Base-by-base conservation (phyloP, 2,329 filamentous ascomycete species). In the Chrysoporthe deuterocubensis region DNA sequence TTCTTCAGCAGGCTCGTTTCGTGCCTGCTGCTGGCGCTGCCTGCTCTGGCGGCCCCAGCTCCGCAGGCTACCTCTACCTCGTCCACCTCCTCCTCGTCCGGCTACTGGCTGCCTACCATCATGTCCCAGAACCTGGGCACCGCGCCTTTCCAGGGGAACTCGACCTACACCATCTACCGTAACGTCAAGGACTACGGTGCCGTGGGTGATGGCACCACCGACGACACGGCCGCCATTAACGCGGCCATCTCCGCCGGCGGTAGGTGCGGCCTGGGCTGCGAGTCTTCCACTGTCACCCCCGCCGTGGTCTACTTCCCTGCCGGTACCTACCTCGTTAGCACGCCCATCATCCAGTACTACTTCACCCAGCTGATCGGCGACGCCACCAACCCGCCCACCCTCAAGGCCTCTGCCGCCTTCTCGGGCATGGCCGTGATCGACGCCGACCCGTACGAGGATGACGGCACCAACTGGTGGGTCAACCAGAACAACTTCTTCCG, bases 331-430 rank as follows among this genome's bases (percentile, higher is more conserved):
- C 75, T 92, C 21, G 90, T 98, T 73, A 93, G 89, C 76, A 86
- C 84, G 74, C 92, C 95, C 32, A 88, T 98, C 72, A 81, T 94
- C 63, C 91, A 94, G 77, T 91, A 90, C 79, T 98, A 98, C 84
- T 97, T 97, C 83, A 97, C 94, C 11, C 94, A 97, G 78, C 88
- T 98, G 70, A 84, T 97, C 46, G 95, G 95, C 67, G 94, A 98
- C 81, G 89, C 90, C 61, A 76, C 87, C 74, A 83, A 86, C 71
- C 79, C 90, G 16, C 94, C 95, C 0, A 90, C 90, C 0, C 84
- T 97, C 78, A 93, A 95, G 82, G 91, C 91, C 3, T 78, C 88
- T 1, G 77, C 89, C 56, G 82, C 83, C 73, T 99, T 98, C 75
- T 72, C 83, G 2, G 96, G 95, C 59, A 96, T 97, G 82, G 94